phyloP scores from a whole-genome alignment of 805 yeast species.

The Pichia eremophila region DNA sequence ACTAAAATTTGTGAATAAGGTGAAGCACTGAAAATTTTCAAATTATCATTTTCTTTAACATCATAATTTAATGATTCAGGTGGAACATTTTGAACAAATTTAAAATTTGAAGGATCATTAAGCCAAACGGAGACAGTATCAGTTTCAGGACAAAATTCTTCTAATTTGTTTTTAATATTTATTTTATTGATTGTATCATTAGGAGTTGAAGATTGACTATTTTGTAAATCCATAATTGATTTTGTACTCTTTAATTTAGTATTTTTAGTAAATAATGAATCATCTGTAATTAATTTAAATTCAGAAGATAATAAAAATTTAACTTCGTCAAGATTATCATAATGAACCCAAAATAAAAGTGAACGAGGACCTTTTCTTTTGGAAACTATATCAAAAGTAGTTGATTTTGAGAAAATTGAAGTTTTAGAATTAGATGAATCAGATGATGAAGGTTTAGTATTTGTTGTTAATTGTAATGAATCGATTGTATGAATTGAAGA shows the following conservation, averaged over 20 bases:
- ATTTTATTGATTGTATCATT: background rate
- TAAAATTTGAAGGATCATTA: constrained; percentile 19
- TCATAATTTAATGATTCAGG: background rate
- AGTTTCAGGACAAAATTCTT: constrained; percentile 24
- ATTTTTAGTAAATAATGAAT: constrained; percentile 20
- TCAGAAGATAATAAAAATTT: constrained; percentile 37
- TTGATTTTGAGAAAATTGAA: constrained; percentile 16
- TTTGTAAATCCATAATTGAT: constrained; percentile 10
- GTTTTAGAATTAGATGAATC: background rate
- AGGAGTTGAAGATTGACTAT: background rate
- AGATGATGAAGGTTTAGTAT: background rate
- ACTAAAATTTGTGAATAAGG: constrained; percentile 14
- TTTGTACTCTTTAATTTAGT: constrained; percentile 13
- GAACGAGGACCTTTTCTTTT: constrained; percentile 28
- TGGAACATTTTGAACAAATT: constrained; percentile 7
- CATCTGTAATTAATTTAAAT: constrained; percentile 30
- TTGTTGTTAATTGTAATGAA: constrained; percentile 14
- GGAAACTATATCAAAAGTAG: constrained; percentile 29
- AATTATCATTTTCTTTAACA: background rate
- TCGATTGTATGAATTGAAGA: constrained; percentile 16
- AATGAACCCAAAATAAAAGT: constrained; percentile 45
- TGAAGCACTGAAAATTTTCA: constrained; percentile 6
- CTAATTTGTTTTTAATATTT: background rate
- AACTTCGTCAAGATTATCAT: constrained; percentile 48
- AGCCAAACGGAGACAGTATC: constrained; percentile 22